Evolutionary conservation across 805 yeast species (phyloP).

Genomic region (Candida berthetii): DNA sequence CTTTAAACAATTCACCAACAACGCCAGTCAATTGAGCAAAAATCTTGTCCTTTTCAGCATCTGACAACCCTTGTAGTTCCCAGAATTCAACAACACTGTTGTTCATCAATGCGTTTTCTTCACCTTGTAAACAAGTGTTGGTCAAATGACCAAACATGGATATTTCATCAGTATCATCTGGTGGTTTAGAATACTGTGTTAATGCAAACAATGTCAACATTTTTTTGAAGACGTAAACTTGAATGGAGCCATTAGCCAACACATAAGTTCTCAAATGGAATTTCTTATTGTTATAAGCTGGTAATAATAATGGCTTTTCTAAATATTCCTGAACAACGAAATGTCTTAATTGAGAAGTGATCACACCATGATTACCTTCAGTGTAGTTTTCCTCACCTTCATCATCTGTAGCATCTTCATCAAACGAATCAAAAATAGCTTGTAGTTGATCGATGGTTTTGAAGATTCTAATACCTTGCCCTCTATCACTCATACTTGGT

Average conservation of each 20-base stretch:
- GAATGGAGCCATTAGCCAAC: conserved; percentile 63
- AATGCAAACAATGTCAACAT: conserved; percentile 82
- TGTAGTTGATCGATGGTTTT: conserved; percentile 75
- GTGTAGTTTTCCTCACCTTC: conserved; percentile 44
- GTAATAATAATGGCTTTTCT: conserved; percentile 57
- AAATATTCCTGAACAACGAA: conserved; percentile 86
- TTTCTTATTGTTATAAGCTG: conserved; percentile 57
- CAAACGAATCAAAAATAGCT: conserved; percentile 77
- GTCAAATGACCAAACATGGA: conserved; percentile 67
- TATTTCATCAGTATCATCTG: conserved; percentile 35
- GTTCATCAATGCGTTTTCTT: conserved; percentile 27
- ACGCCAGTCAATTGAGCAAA: conserved; percentile 52
- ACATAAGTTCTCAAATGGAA: conserved; percentile 89
- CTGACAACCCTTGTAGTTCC: conserved; percentile 37
- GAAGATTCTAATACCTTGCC: conserved; percentile 89
- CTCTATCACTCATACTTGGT: conserved; percentile 96
- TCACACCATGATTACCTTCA: conserved; percentile 53
- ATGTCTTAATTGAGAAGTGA: conserved; percentile 83
- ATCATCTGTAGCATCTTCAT: conserved; percentile 61
- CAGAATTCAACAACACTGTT: conserved; percentile 60
- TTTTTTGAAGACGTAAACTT: conserved; percentile 73
- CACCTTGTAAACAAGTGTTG: conserved; percentile 84
- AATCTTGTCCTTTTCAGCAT: conserved; percentile 32
- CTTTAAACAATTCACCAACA: conserved; percentile 66
- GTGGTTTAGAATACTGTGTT: conserved; percentile 30